Evolutionary conservation across 2,329 filamentous ascomycete species (phyloP), one percentile per base, ranked within the genome.

Genomic region (Aspergillus novoparasiticus): DNA sequence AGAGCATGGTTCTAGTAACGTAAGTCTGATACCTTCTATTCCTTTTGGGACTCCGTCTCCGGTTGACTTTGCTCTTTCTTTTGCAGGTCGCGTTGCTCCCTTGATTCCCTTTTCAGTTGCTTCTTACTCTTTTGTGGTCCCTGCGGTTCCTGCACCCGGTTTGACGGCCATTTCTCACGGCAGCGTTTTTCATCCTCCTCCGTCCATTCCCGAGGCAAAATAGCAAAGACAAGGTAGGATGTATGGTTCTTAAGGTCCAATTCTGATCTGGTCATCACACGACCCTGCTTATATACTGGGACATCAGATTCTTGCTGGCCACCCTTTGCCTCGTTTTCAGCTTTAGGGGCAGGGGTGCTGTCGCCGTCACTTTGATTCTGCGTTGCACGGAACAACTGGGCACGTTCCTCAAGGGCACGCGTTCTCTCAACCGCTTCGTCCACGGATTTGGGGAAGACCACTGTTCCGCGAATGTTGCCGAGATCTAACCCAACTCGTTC

Each of bases 201-300:
- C 0, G 83, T 89, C 95, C 95, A 99, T 66, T 91, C 89, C 50
- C 88, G 85, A n/a, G 95, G 94, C 64, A 99, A 79, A 3, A 95
- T 82, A 0, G 95, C 95, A 80, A 99, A 99, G 5, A 96, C 91
- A 5, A 99, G 85, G 76, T 99, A 99, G n/a, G 91, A 95, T 0
- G 95, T 99, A 78, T 99, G 95, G 9, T 92, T 95, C 84, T 97
- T 97, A 64, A 98, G 81, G 73, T 99, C 95, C 0, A 89, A 82
- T 80, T 99, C 95, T 0, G 91, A 89, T 28, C 93, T 86, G 71
- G 96, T 92, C 34, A 93, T 85, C 46, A 98, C 73, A 32, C 87
- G 86, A 1, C 95, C 95, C 65, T 94, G 87, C 74, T 90, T 87
- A 81, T 89, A 96, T 1, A 86, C 76, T 65, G 91, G 76, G 21